Evolutionary conservation across 2,329 filamentous ascomycete species (phyloP).

Genomic region (Botryotinia calthae): DNA sequence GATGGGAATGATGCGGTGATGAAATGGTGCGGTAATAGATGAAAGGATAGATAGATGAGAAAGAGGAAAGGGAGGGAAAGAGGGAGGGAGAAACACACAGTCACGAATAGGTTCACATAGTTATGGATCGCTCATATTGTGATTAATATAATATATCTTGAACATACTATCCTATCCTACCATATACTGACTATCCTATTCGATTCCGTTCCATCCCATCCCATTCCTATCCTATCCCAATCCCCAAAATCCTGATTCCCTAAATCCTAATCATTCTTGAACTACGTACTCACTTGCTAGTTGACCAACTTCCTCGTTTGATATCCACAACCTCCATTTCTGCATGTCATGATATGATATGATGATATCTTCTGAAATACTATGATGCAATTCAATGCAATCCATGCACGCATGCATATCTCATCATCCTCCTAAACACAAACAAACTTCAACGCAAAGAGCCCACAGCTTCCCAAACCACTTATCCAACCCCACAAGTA

Average conservation of each 20-base stretch:
- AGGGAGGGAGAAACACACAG: too few relatives aligned
- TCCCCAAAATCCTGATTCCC: neutral
- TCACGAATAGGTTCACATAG: neutral
- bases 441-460: neutral
- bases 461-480: neutral
- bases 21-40: too few relatives aligned
- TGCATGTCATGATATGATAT: neutral
- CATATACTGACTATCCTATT: neutral
- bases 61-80: too few relatives aligned
- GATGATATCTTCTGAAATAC: neutral
- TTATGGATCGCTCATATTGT: neutral
- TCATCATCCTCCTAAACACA: neutral
- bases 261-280: neutral
- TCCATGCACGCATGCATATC: neutral
- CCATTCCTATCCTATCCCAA: neutral
- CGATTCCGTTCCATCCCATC: neutral
- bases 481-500: neutral
- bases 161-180: neutral
- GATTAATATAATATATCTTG: neutral
- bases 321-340: neutral
- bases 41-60: too few relatives aligned
- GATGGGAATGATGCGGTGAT: too few relatives aligned
- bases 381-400: neutral
- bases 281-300: neutral
- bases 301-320: neutral